Evolutionary conservation across 352 stramenopile species (phyloP).

Genomic region (Phytophthora constricta): DNA sequence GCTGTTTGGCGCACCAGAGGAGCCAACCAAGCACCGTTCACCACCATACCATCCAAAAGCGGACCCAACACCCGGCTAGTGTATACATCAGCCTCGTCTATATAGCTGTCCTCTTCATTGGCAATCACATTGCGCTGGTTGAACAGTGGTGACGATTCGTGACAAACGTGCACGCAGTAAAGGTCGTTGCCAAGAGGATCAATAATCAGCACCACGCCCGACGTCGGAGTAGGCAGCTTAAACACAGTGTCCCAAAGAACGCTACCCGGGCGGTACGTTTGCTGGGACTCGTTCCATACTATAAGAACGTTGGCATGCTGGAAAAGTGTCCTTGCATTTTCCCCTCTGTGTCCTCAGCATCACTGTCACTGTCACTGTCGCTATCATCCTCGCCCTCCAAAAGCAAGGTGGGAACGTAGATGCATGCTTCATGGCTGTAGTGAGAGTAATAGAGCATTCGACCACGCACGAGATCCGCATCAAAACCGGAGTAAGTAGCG

Average conservation of each 20-base stretch:
- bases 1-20: conserved; percentile 85
- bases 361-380: conserved; percentile 45
- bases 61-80: conserved; percentile 82
- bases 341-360: conserved; percentile 36
- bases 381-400: conserved; percentile 41
- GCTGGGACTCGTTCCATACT: conserved; percentile 89
- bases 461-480: conserved; percentile 45
- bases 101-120: conserved; percentile 75
- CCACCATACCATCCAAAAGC: conserved; percentile 84
- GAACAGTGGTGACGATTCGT: conserved; percentile 83
- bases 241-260: conserved; percentile 83
- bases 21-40: conserved; percentile 82
- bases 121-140: conserved; percentile 76
- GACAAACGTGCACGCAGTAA: conserved; percentile 83
- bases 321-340: conserved; percentile 49
- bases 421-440: conserved; percentile 81
- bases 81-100: conserved; percentile 84
- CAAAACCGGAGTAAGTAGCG: conserved; percentile 56
- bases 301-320: conserved; percentile 81
- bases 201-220: conserved; percentile 82
- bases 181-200: conserved; percentile 86
- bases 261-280: conserved; percentile 80
- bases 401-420: conserved; percentile 82
- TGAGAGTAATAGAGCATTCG: conserved; percentile 78
- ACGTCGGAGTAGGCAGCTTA: conserved; percentile 78